Evolutionary conservation across 305 asterid species (phyloP), one percentile per base, ranked within the genome.

Genomic region (Fraxinus floribunda): DNA sequence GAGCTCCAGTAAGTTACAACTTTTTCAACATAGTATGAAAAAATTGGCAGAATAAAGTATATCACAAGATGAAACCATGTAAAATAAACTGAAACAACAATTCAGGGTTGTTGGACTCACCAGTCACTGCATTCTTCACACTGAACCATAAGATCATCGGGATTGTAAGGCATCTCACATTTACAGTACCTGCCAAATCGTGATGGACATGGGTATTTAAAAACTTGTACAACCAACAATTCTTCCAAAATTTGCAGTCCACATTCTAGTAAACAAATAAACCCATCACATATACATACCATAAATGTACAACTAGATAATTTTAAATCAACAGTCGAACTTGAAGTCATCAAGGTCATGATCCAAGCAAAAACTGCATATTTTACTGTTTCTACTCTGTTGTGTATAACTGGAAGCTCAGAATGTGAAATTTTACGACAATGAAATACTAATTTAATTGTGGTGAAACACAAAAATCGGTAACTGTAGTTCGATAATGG

Each of bases 81-180:
- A 57, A 84, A 73, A 73, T 30, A 18, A 85, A 75, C 66, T 79
- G 22, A 29, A 22, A 30, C 22, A 84, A 9, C n/a, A 22, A 87
- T 72, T 68, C 10, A 16, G 81, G 34, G 78, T 62, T 44, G 80
- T 46, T 70, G 35, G 82, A 86, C 95, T 86, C 86, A 94, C 98
- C 97, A 94, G 84, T 94, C 97, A 82, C 86, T 90, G 87, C 98
- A 94, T 73, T 87, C 95, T 81, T 94, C 97, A 73, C 98, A 94
- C 81, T 91, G 97, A 87, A 94, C 89, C 98, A 94, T 94, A 41
- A 94, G 94, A 88, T 94, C 95, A 72, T 94, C 97, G 15, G 97
- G 97, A 84, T 94, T 94, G 86, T 91, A 93, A 80, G 98, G 97
- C 98, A 94, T 94, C 87, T 94, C 98, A 85, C 98, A 94, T 87